Conservation (phyloP, 495 filamentous ascomycete species). For the Aspergillus nidulans region DNA sequence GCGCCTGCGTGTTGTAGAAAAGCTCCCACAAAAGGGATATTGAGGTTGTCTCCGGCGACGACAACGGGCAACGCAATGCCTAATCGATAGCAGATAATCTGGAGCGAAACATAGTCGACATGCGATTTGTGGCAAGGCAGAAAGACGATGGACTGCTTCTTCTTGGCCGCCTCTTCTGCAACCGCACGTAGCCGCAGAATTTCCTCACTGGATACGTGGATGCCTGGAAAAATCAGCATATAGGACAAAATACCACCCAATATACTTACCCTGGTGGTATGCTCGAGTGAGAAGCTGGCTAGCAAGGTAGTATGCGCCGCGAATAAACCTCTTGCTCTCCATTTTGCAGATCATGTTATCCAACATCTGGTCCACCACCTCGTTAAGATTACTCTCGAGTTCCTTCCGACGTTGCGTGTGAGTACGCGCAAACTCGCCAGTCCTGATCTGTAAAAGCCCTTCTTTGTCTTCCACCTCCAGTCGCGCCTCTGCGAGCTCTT, state of each 20-base stretch:
- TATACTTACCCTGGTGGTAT: conserved; percentile 75
- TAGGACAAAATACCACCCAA: background rate
- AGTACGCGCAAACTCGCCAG: conserved; percentile 43
- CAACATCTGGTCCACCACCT: conserved; percentile 79
- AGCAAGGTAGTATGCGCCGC: conserved; percentile 82
- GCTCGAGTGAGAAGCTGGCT: conserved; percentile 87
- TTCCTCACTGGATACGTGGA: conserved; percentile 93
- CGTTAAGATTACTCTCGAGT: conserved; percentile 58
- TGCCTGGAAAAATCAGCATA: conserved; percentile 41
- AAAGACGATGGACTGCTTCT: conserved; percentile 95
- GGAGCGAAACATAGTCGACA: conserved; percentile 90
- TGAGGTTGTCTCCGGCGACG: conserved; percentile 92
- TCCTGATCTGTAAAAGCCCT: conserved; percentile 55
- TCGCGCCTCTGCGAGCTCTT: conserved; percentile 69
- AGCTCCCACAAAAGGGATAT: conserved; percentile 81
- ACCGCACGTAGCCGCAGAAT: conserved; percentile 75
- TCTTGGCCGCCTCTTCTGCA: conserved; percentile 72
- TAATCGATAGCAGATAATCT: conserved; percentile 90
- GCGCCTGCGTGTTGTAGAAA: conserved; percentile 95
- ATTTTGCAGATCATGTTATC: conserved; percentile 99
- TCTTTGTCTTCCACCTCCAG: conserved; percentile 70
- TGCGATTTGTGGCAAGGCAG: conserved; percentile 91
- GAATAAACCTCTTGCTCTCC: conserved; percentile 89
- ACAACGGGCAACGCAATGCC: conserved; percentile 88
- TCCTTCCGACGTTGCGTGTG: conserved; percentile 53